Percentiles rank a stretch among this genome's conserved stretches.
phyloP scores from a whole-genome alignment of 805 yeast genomes.

The Barnettozyma californica region DNA sequence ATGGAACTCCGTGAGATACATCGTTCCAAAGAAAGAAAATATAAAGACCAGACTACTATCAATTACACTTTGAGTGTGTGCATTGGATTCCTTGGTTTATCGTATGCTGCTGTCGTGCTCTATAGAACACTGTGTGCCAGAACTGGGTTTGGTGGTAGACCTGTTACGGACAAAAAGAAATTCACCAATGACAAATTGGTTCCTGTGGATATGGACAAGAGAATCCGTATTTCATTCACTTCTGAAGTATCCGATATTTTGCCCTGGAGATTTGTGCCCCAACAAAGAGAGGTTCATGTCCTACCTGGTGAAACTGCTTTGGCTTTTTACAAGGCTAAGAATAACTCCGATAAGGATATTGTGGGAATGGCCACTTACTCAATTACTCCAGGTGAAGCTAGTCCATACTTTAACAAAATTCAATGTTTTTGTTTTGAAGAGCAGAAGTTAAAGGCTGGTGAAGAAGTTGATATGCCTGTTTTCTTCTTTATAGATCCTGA shows the following conservation, averaged over 20 bases:
- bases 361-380: conserved; percentile 99
- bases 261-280: conserved; percentile 95
- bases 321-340: conserved; percentile 91
- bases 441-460: conserved; percentile 89
- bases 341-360: conserved; percentile 78
- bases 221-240: conserved; percentile 81
- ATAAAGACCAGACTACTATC: conserved; percentile 41
- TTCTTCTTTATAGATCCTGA: conserved; percentile 97
- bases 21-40: conserved; percentile 14
- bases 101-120: conserved; percentile 89
- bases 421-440: conserved; percentile 99
- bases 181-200: conserved; percentile 83
- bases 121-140: conserved; percentile 89
- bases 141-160: conserved; percentile 95
- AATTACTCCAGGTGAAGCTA: conserved; percentile 93
- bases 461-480: conserved; percentile 98
- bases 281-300: conserved; percentile 86
- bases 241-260: conserved; percentile 85
- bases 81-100: conserved; percentile 64
- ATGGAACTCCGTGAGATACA: conserved; percentile 20
- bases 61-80: conserved; percentile 67
- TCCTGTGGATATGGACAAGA: conserved; percentile 80
- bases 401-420: conserved; percentile 93
- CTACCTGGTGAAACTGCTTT: conserved; percentile 97
- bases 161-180: conserved; percentile 75